Evolutionary conservation across 2,329 filamentous ascomycete species (phyloP), one percentile per base, ranked within the genome.

Genomic region (Aspergillus piperis): DNA sequence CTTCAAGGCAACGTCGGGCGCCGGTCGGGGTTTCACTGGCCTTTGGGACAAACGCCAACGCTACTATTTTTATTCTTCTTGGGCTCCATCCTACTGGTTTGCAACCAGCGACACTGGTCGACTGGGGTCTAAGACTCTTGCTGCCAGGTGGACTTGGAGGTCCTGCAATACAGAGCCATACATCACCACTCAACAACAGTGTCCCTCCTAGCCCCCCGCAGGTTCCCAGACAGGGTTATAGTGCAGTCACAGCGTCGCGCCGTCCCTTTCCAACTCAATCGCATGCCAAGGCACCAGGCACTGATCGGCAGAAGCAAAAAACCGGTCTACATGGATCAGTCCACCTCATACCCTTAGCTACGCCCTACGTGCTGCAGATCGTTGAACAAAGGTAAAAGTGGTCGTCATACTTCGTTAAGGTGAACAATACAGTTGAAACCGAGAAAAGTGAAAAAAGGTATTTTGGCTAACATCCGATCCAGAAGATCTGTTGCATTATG

Each of bases 391-490:
- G 69, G 64, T 62, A 65, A 67, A 71, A 66, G 60, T 63, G 53
- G 68, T 68, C 69, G 68, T 73, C 68, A 71, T 73, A 74, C 73
- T 75, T 75, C 72, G 72, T 75, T 75, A 72, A 72, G 58, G 67
- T 66, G 70, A 63, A 69, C 59, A 63, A 63, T 59, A 67, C 66
- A 71, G 70, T 68, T 62, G 66, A 63, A 71, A 71, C 67, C 44
- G 41, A 54, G 56, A 62, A 68, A 69, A 71, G 11, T 13, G 32
- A 70, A 65, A 69, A 69, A 25, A 69, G 64, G 71, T 68, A 70
- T 73, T 75, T 75, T 74, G 70, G 71, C 71, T 74, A 75, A 73
- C 68, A 73, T 71, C 71, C 68, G 68, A 74, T 68, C 71, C 70
- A 66, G 66, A 66, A 65, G 68, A 73, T 71, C 69, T 70, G 63